Conservation (phyloP, 2,329 filamentous ascomycete species). For the Metarhizium guizhouense region DNA sequence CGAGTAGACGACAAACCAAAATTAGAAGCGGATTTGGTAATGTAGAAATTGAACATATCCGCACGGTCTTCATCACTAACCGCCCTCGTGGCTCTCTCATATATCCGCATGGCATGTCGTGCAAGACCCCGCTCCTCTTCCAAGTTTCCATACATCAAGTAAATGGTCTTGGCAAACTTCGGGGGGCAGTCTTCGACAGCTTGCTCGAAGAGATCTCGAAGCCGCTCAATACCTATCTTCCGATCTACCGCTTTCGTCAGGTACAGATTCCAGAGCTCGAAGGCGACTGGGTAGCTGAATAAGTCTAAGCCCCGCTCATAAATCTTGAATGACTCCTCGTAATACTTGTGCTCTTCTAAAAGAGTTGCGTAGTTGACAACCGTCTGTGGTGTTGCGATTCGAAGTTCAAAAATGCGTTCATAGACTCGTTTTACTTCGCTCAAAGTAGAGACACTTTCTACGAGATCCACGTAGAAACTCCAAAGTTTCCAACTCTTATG, state of each 20-base stretch:
- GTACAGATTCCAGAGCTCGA: conserved; percentile 97
- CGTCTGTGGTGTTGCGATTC: conserved; percentile 95
- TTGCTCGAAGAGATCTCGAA: conserved; percentile 95
- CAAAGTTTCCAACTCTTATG: conserved; percentile 99
- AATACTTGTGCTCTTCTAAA: conserved; percentile 89
- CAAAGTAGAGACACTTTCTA: conserved; percentile 84
- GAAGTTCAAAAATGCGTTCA: conserved; percentile 94
- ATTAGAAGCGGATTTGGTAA: conserved; percentile 96
- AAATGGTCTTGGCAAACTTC: conserved; percentile 91
- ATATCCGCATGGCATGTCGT: conserved; percentile 96
- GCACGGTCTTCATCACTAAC: conserved; percentile 90
- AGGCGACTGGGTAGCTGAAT: conserved; percentile 97
- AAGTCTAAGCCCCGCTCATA: conserved; percentile 94
- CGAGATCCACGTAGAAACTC: conserved; percentile 98
- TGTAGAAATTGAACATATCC: conserved; percentile 99
- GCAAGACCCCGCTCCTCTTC: conserved; percentile 94
- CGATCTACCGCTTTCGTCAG: conserved; percentile 94
- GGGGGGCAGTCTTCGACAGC: conserved; percentile 90
- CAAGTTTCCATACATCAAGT: conserved; percentile 95
- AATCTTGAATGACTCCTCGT: conserved; percentile 94
- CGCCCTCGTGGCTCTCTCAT: conserved; percentile 89
- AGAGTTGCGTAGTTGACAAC: conserved; percentile 98
- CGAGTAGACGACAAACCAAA: conserved; percentile 92
- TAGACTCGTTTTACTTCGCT: conserved; percentile 93
- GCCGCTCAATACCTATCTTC: conserved; percentile 87